A percentile compares a stretch with the other conserved stretches of the same genome.
Conservation (phyloP, 768 basidiomycete species). For the Lanmaoa pseudosensibilis region DNA sequence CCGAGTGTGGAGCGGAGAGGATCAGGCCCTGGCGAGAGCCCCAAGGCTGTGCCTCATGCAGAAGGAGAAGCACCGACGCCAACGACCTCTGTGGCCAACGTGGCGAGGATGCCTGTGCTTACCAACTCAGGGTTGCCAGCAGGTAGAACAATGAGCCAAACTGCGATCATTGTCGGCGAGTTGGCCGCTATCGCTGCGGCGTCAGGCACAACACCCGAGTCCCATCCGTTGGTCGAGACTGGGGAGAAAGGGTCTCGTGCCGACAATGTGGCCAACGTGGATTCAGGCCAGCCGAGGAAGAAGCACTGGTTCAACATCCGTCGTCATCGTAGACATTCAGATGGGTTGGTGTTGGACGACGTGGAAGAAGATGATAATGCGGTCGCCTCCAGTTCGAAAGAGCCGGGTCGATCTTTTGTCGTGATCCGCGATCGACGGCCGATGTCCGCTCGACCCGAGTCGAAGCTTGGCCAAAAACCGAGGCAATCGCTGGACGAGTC, state of each 20-base stretch:
- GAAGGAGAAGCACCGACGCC: slow-evolving; percentile 49
- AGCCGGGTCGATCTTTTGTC: slow-evolving; percentile 60
- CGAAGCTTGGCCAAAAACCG: slow-evolving; percentile 20
- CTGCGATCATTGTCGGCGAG: slow-evolving; percentile 77
- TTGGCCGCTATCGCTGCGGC: slow-evolving; percentile 26
- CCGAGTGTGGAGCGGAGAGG: slow-evolving; percentile 55
- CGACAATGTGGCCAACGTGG: slow-evolving; percentile 35
- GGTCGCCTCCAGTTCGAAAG: slow-evolving; percentile 32
- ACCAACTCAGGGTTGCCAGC: slow-evolving; percentile 43
- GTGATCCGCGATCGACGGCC: slow-evolving; percentile 61
- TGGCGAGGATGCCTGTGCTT: slow-evolving; percentile 42
- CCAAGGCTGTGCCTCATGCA: slow-evolving; percentile 25
- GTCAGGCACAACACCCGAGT: slow-evolving; percentile 19
- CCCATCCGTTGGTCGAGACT: slow-evolving; percentile 21
- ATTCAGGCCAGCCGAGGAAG: slow-evolving; percentile 53
- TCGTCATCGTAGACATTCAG: slow-evolving; percentile 59
- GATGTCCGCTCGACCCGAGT: slow-evolving; percentile 33
- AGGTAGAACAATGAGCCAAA: slow-evolving; percentile 80
- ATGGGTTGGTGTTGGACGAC: slow-evolving; percentile 42
- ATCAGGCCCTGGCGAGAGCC: slow-evolving; percentile 25
- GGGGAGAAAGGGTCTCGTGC: slow-evolving; percentile 19
- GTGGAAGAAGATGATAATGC: slow-evolving; percentile 23
- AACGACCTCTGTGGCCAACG: slow-evolving; percentile 49
- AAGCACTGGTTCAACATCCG: slow-evolving; percentile 70
- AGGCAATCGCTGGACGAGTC: slow-evolving; percentile 34